phyloP scores from a whole-genome alignment of 1,139 yeast genomes.

The Blastobotrys petasosporus region DNA sequence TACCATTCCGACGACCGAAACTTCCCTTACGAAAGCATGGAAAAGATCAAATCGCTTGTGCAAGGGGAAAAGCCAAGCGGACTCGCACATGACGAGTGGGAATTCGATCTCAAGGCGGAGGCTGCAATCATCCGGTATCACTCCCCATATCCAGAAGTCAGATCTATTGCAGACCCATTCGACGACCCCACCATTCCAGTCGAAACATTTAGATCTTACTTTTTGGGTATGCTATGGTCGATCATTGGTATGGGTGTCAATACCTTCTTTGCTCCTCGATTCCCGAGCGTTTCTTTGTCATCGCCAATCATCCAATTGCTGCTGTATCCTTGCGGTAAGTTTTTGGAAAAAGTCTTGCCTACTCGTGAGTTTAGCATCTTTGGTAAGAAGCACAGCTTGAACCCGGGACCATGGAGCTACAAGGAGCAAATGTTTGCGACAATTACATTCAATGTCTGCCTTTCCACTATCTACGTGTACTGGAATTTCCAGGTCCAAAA shows the following conservation, averaged over 20 bases:
- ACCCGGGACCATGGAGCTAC: slow-evolving; percentile 58
- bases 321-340: slow-evolving; percentile 41
- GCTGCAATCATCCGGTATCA: slow-evolving; percentile 44
- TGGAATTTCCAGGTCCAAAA: slow-evolving; percentile 37
- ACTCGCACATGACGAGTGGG: slow-evolving; percentile 18
- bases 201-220: slow-evolving; percentile 52
- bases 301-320: slow-evolving; percentile 50
- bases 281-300: slow-evolving; percentile 42
- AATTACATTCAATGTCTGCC: slow-evolving; percentile 39
- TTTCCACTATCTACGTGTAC: slow-evolving; percentile 40
- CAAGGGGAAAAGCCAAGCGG: slow-evolving; percentile 25
- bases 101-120: slow-evolving; percentile 24
- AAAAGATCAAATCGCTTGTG: slow-evolving; percentile 14
- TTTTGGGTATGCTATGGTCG: slow-evolving; percentile 50
- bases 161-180: slow-evolving; percentile 47
- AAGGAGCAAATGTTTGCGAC: slow-evolving; percentile 66
- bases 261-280: slow-evolving; percentile 50
- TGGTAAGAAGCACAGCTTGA: slow-evolving; percentile 38
- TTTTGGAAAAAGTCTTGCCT: slow-evolving; percentile 36
- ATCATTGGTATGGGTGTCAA: slow-evolving; percentile 49
- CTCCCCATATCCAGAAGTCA: slow-evolving; percentile 58
- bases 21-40: slow-evolving; percentile 34
- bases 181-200: slow-evolving; percentile 30
- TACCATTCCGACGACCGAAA: slow-evolving; percentile 48
- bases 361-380: slow-evolving; percentile 39